Percentiles rank a stretch among this genome's conserved stretches.
Conservation (phyloP, 2,329 filamentous ascomycete species). For the Biscogniauxia sp. region DNA sequence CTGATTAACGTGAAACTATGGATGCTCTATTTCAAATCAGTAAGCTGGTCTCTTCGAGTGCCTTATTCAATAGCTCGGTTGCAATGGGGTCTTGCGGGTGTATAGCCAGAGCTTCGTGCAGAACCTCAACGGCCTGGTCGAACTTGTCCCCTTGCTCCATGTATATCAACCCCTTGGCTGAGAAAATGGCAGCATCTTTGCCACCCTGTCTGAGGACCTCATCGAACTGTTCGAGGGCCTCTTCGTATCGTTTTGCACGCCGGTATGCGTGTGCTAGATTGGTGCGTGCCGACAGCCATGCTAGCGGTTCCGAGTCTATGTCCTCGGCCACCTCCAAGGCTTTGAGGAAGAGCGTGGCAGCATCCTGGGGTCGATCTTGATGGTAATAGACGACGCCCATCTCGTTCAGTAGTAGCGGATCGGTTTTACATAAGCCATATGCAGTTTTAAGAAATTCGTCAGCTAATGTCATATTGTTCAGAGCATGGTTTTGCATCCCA, state of each 20-base stretch:
- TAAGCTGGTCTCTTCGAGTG: conserved; percentile 58
- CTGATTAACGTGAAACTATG: background rate
- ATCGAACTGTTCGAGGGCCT: conserved; percentile 79
- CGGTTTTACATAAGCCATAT: conserved; percentile 76
- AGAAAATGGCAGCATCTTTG: conserved; percentile 75
- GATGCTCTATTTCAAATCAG: conserved; percentile 7
- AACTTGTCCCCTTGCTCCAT: conserved; percentile 68
- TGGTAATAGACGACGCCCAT: conserved; percentile 96
- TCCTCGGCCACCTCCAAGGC: conserved; percentile 76
- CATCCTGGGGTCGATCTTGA: conserved; percentile 73
- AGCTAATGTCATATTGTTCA: conserved; percentile 91
- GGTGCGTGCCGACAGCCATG: conserved; percentile 79
- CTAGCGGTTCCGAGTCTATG: conserved; percentile 76
- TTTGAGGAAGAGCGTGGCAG: conserved; percentile 72
- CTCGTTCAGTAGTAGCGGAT: conserved; percentile 91
- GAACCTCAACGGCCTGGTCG: conserved; percentile 73
- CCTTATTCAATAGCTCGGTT: conserved; percentile 72
- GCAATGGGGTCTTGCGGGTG: conserved; percentile 78
- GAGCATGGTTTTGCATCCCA: conserved; percentile 95
- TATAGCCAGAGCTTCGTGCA: conserved; percentile 82
- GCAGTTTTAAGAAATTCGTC: conserved; percentile 93
- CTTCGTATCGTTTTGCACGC: conserved; percentile 64
- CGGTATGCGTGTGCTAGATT: conserved; percentile 90
- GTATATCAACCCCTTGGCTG: conserved; percentile 78
- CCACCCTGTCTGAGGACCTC: conserved; percentile 80